phyloP scores from a whole-genome alignment of 805 yeast species.

The Torulaspora gathmanii region DNA sequence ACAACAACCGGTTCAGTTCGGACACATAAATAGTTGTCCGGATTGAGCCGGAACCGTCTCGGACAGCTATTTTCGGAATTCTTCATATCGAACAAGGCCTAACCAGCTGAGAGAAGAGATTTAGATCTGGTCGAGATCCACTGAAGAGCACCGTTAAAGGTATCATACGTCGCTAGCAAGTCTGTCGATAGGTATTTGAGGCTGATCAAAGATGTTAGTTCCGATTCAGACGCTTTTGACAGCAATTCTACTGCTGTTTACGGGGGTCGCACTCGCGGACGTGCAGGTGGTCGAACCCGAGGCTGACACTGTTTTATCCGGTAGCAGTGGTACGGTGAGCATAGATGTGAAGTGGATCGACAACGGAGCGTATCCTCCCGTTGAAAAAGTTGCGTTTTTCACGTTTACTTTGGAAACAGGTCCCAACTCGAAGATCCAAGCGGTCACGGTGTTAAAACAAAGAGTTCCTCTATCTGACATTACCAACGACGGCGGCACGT shows the following conservation, averaged over 20 bases:
- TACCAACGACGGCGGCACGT: constrained; percentile 24
- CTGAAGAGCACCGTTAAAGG: background rate
- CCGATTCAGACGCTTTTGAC: constrained; percentile 3
- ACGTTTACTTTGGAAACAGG: constrained; percentile 68
- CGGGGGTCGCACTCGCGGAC: constrained; percentile 21
- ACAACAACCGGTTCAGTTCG: background rate
- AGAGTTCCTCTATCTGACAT: constrained; percentile 33
- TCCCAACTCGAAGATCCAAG: constrained; percentile 44
- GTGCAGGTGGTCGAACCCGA: constrained; percentile 27
- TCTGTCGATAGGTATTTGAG: background rate
- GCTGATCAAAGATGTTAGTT: background rate
- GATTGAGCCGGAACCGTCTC: background rate
- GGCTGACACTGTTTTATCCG: constrained; percentile 19
- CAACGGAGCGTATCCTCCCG: constrained; percentile 45
- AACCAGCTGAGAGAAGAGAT: background rate
- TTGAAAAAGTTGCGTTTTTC: constrained; percentile 42
- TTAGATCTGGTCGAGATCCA: background rate
- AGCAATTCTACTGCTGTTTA: constrained; percentile 3
- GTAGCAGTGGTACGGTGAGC: constrained; percentile 28
- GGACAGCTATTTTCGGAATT: background rate
- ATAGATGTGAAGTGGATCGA: constrained; percentile 50
- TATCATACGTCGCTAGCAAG: background rate
- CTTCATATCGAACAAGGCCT: constrained; percentile 1
- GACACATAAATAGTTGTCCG: background rate
- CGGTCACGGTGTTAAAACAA: constrained; percentile 35